A percentile compares a stretch with the other conserved stretches of the same genome.
Conservation (phyloP, 257 asterid species). For the Ballota nigra region DNA sequence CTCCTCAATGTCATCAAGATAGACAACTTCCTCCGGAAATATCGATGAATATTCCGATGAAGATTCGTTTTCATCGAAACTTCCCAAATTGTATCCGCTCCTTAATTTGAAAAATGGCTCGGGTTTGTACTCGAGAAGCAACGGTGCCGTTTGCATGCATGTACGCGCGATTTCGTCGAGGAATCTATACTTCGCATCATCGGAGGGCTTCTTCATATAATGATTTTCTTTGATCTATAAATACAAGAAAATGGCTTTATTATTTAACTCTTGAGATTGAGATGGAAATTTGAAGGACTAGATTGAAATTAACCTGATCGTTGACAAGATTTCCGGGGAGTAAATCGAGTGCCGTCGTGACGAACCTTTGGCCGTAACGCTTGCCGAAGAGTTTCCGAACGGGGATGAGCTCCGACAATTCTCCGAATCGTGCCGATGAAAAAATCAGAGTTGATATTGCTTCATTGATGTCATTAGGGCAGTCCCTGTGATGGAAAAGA, state of each 20-base stretch:
- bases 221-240: constrained; percentile 56
- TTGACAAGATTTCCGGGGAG: constrained; percentile 70
- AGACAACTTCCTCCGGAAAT: constrained; percentile 42
- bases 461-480: constrained; percentile 70
- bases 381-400: constrained; percentile 58
- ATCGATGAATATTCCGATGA: constrained; percentile 35
- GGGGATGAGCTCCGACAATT: constrained; percentile 63
- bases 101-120: too few relatives aligned
- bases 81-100: too few relatives aligned
- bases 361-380: constrained; percentile 62
- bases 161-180: constrained; percentile 53
- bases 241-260: background rate
- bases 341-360: constrained; percentile 48
- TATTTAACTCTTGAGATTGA: background rate
- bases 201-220: constrained; percentile 38
- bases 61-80: constrained; percentile 21
- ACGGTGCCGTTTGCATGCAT: constrained; percentile 38
- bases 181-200: constrained; percentile 53
- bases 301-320: constrained; percentile 53
- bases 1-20: constrained; percentile 71
- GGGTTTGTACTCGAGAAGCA: constrained; percentile 53
- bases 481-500: constrained; percentile 46
- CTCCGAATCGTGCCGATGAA: constrained; percentile 78
- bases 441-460: constrained; percentile 70
- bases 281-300: too few relatives aligned